These are phyloP conservation scores for Boletus fagicola DNA, from an alignment of 768 basidiomycete species.

Conservation along the genomic window DNA sequence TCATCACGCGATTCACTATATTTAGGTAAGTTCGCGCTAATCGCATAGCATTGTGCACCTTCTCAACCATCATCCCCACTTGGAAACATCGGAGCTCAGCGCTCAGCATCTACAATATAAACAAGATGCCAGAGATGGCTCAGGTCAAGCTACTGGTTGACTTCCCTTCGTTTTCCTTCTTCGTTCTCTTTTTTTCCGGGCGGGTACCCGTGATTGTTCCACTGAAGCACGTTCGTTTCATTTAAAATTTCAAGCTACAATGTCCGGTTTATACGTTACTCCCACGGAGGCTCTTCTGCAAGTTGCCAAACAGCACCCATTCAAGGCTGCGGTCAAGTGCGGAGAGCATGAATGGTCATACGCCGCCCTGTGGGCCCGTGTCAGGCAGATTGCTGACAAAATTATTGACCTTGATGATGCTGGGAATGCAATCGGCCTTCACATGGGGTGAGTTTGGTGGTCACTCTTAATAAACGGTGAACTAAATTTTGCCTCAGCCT, in stretches of 20 bases:
- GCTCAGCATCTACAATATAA: constrained; percentile 9
- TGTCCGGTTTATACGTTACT: constrained; percentile 21
- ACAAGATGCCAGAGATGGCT: not conserved
- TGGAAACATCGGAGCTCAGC: not conserved
- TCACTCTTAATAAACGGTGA: not conserved
- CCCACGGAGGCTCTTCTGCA: constrained; percentile 33
- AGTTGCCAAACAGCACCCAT: constrained; percentile 29
- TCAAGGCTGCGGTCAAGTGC: constrained; percentile 20
- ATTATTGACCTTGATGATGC: constrained; percentile 16
- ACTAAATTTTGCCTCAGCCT: constrained; percentile 15
- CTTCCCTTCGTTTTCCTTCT: constrained; percentile 14
- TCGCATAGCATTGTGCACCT: not conserved
- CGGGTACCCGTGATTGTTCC: constrained; percentile 16
- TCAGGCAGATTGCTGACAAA: constrained; percentile 25
- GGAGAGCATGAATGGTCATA: constrained; percentile 28
- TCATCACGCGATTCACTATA: not conserved
- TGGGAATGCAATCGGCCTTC: constrained; percentile 25
- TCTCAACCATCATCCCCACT: constrained; percentile 7
- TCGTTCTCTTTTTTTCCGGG: constrained; percentile 16
- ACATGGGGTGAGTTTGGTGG: constrained; percentile 22
- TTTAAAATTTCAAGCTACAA: not conserved
- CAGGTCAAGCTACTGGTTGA: constrained; percentile 23
- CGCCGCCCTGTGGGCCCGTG: constrained; percentile 33
- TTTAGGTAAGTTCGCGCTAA: not conserved
- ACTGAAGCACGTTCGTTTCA: constrained; percentile 6